Evolutionary conservation across 257 asterid genomes (phyloP).

Genomic region (Gardenia jasminoides): DNA sequence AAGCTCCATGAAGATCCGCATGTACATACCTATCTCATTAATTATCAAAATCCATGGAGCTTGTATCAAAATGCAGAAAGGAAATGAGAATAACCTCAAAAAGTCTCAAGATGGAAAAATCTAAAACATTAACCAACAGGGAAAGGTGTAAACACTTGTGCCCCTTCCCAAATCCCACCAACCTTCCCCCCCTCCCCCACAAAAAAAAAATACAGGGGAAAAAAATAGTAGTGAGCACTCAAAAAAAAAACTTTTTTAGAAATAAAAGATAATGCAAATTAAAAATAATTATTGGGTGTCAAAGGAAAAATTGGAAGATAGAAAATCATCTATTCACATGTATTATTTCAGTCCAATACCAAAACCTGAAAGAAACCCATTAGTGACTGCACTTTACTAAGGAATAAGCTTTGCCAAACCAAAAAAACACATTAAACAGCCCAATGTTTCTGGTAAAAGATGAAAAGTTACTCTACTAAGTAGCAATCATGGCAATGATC

Average conservation of each 20-base stretch:
- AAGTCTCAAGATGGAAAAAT: not conserved
- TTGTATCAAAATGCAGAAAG: not conserved
- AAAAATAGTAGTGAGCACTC: too few relatives aligned
- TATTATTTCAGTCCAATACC: not conserved
- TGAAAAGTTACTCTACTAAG: not conserved
- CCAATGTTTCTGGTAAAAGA: not conserved
- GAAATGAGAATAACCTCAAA: not conserved
- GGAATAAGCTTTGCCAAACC: not conserved
- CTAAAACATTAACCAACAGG: not conserved
- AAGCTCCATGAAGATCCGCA: conserved; percentile 98
- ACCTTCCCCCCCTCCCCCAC: not conserved
- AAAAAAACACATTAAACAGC: not conserved
- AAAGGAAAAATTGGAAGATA: not conserved
- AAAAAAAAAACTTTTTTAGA: too few relatives aligned
- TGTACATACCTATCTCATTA: conserved; percentile 72
- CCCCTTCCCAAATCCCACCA: too few relatives aligned
- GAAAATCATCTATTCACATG: not conserved
- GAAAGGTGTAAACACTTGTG: not conserved
- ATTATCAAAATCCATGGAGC: conserved; percentile 25
- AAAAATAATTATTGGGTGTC: too few relatives aligned
- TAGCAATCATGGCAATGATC: not conserved
- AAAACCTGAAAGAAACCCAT: not conserved
- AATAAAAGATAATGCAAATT: too few relatives aligned
- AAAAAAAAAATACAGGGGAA: not conserved
- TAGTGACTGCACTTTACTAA: not conserved